Evolutionary conservation across 768 basidiomycete species (phyloP), one percentile per base, ranked within the genome.

Genomic region (Pleurotus giganteus): DNA sequence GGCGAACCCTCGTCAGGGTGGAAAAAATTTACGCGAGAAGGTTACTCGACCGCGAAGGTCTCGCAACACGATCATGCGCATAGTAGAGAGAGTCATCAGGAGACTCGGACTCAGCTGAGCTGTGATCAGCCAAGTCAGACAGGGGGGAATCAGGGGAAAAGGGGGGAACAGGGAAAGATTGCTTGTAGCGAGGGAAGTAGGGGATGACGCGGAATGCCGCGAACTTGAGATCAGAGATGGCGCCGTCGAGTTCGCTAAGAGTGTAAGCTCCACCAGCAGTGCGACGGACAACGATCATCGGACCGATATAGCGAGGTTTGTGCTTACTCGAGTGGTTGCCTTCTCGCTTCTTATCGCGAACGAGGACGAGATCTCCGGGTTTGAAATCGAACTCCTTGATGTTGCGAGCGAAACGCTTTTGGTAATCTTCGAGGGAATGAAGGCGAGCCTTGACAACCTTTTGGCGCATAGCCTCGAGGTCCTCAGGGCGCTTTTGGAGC

Each of bases 221-320:
- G 9, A 66, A 62, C 4, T 58, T 61, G 5, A 64, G 55, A 26
- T 62, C 55, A 1, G 63, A 67, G 8, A 71, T 39, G 0, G 67
- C 45, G 0, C 71, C 67, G 44, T 71, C 68, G 3, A 71, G 60
- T 45, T 72, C 70, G 2, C 60, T 59, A 0, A 73, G 55, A 3
- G 68, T 58, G 34, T 71, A 73, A 0, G 68, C 64, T 2, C 70
- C 69, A 1, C 68, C 66, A 8, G 36, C 44, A 6, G 65, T 69
- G n/a, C n/a, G n/a, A n/a, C n/a, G n/a, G n/a, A n/a, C n/a, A n/a
- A n/a, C n/a, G n/a, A n/a, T n/a, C n/a, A 69, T 68, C 0, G 74
- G 75, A n/a, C 75, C 75, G 12, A 71, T 43, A 54, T 75, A 78
- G 2, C 69, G 51, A 0, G 66, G 64, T n/a, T 65, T 63, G 1